These are phyloP conservation scores for Tolypocladium nubicola DNA, from an alignment of 2,329 filamentous ascomycete genomes.

Conservation along the genomic window DNA sequence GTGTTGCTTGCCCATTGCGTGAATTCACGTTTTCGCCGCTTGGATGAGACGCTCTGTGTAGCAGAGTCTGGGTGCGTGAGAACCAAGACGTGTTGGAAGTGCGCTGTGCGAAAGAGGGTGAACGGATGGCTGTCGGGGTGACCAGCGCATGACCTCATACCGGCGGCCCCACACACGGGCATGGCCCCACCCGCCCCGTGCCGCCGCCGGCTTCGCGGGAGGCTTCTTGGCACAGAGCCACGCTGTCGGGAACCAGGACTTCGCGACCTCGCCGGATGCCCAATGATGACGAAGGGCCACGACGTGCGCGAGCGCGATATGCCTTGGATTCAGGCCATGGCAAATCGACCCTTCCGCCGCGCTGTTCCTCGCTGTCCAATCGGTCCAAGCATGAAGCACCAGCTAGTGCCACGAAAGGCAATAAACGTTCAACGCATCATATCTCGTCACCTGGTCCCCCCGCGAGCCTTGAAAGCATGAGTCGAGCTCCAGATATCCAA, in stretches of 20 bases:
- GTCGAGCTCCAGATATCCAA: neutral
- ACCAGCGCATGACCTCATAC: neutral
- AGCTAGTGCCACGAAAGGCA: neutral
- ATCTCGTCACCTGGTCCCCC: neutral
- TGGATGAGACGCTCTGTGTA: no score
- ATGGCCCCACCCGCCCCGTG: neutral
- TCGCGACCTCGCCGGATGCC: no score
- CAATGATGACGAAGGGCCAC: neutral
- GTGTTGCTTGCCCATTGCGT: slow-evolving; percentile 15
- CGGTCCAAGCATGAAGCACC: neutral
- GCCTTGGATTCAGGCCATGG: neutral
- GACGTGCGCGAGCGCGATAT: neutral
- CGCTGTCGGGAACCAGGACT: neutral
- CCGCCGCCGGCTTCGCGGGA: neutral
- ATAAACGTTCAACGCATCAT: neutral
- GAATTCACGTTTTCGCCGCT: neutral
- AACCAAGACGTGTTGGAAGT: neutral
- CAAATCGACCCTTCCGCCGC: neutral
- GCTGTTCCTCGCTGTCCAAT: neutral
- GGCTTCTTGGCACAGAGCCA: neutral
- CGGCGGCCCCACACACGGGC: neutral
- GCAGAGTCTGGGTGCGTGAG: neutral
- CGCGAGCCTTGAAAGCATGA: neutral
- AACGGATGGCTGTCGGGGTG: neutral
- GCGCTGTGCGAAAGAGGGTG: neutral